phyloP scores from a whole-genome alignment of 169 alveolate species.

The Plasmodium inui region DNA sequence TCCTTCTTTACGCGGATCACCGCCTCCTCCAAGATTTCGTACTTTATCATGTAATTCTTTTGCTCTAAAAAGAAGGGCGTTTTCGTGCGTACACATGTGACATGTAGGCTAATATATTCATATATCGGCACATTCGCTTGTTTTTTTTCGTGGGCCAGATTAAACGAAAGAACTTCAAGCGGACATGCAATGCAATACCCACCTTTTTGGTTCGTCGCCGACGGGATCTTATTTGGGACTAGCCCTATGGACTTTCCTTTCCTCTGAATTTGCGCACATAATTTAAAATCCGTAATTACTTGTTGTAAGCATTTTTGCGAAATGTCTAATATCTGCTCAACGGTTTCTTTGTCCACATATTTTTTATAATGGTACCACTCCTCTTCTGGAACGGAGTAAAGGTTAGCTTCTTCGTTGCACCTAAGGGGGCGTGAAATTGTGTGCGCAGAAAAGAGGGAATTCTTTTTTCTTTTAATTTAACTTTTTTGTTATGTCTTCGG shows the following conservation, averaged over 20 bases:
- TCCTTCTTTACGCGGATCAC: slow-evolving; percentile 60
- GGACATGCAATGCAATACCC: background rate
- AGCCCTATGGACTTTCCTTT: slow-evolving; percentile 61
- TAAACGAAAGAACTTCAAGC: background rate
- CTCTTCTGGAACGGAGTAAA: slow-evolving; percentile 48
- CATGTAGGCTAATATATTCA: background rate
- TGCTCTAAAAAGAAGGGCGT: background rate
- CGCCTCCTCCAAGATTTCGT: slow-evolving; percentile 56
- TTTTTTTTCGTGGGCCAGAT: background rate
- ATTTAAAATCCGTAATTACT: slow-evolving; percentile 25
- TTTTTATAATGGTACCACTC: slow-evolving; percentile 64
- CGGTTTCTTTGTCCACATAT: slow-evolving; percentile 31
- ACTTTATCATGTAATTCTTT: slow-evolving; percentile 56
- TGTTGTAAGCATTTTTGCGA: slow-evolving; percentile 53
- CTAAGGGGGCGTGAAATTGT: background rate
- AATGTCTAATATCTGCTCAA: slow-evolving; percentile 38
- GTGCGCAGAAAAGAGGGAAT: background rate
- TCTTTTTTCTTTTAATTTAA: background rate
- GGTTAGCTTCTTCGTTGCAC: slow-evolving; percentile 35
- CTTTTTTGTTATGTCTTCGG: background rate
- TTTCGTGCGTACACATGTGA: background rate
- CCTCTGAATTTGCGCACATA: slow-evolving; percentile 60
- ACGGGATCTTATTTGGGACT: slow-evolving; percentile 48
- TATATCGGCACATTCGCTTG: background rate
- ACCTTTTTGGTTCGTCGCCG: slow-evolving; percentile 24